Base-by-base conservation (phyloP, 805 yeast species). In the Lachancea nothofagi region DNA sequence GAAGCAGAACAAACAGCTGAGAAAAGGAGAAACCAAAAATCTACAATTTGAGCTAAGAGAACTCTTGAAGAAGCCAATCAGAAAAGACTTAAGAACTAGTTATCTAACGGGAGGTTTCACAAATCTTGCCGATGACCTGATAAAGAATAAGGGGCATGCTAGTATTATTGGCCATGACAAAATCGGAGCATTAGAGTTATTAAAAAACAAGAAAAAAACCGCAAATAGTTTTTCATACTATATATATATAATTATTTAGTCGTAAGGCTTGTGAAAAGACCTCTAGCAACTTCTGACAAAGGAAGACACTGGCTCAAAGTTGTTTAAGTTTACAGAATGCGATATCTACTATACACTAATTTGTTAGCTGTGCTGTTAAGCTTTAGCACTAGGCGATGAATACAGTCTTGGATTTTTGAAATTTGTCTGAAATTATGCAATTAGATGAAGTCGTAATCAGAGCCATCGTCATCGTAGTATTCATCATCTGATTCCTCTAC, bases 401-500 rank as follows among this genome's bases (percentile, higher is more conserved):
- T 35, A 13, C 29, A 18, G 36, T 24, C 22, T 24, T 33, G 14
- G 22, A 12, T 14, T 15, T 19, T 5, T 15, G 19, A 15, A 14
- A 21, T 8, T 31, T 6, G 21, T 21, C 34, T 32, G 12, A 19
- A n/a, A 18, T 13, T 9, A 38, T 38, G 42, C 42, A 42, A 36
- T 50, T 54, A 62, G 38, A 62, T 61, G 46, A 60, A 61, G 45
- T 64, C 68, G 34, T 57, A 62, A 37, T 64, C 68, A 29, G 63
- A 60, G 29, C 55, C 66, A 41, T 61, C 69, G 25, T 35, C 83
- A 64, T 79, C 88, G 65, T 79, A 88, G 62, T 80, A 83, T 64
- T 86, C 95, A 59, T 89, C 97, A 48, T 86, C 95, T 44, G 80
- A 72, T 41, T 86, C 97, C 39, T 87, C 95, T 38, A 71, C 83